Percentiles rank a stretch among this genome's conserved stretches.
These are phyloP conservation scores for Calvatia gigantea DNA, from an alignment of 768 basidiomycete genomes.

Conservation along the genomic window DNA sequence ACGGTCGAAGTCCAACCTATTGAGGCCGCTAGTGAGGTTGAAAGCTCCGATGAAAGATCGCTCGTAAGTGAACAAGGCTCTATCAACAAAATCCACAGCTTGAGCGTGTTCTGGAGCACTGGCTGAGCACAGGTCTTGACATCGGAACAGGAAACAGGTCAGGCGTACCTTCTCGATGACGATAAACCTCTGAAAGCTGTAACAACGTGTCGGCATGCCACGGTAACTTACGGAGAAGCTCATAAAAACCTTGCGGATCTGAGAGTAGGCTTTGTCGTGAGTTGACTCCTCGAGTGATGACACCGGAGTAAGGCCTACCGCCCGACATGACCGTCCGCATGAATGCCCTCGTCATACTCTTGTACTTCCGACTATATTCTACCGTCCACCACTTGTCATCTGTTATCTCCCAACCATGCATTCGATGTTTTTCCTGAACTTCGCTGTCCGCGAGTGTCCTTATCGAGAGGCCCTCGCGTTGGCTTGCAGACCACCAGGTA, in stretches of 20 bases:
- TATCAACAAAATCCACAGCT: constrained; percentile 85
- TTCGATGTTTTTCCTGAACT: constrained; percentile 34
- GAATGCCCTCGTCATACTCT: constrained; percentile 75
- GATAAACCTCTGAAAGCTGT: constrained; percentile 79
- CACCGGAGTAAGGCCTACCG: constrained; percentile 42
- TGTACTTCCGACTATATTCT: constrained; percentile 83
- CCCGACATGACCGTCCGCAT: constrained; percentile 78
- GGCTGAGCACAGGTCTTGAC: neutral
- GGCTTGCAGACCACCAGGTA: constrained; percentile 69
- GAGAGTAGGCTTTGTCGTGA: neutral
- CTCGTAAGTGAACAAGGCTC: constrained; percentile 93
- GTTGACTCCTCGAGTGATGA: neutral
- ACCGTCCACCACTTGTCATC: constrained; percentile 29
- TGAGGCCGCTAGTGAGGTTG: constrained; percentile 76
- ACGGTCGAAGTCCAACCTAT: constrained; percentile 83
- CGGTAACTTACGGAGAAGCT: constrained; percentile 70
- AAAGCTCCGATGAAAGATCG: constrained; percentile 85
- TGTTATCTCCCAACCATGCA: constrained; percentile 30
- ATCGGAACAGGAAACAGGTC: neutral
- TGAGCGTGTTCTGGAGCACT: constrained; percentile 63
- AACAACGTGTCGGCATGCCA: constrained; percentile 94
- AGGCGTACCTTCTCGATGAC: constrained; percentile 78
- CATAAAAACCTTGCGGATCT: constrained; percentile 81
- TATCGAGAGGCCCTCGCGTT: constrained; percentile 71
- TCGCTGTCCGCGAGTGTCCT: constrained; percentile 57